These are phyloP conservation scores for Sphagnum tenellum DNA, from an alignment of 225 moss, liverwort and hornwort species.

Conservation along the genomic window DNA sequence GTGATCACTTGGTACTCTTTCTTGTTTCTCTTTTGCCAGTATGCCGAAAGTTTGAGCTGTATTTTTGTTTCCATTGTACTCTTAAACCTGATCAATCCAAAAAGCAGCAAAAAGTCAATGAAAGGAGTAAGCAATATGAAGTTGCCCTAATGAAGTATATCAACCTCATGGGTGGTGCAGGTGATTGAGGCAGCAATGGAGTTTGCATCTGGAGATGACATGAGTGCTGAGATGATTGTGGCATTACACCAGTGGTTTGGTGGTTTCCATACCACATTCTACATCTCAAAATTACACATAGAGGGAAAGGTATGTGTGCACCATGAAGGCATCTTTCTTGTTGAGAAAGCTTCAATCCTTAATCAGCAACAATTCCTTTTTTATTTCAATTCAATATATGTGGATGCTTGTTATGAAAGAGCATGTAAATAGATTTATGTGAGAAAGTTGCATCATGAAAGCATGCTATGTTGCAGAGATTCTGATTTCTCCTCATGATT, in stretches of 20 bases:
- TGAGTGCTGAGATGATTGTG: conserved; percentile 43
- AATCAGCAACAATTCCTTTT: too few relatives aligned
- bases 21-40: too few relatives aligned
- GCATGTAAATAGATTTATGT: too few relatives aligned
- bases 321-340: too few relatives aligned
- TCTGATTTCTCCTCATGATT: background rate
- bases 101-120: too few relatives aligned
- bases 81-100: too few relatives aligned
- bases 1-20: conserved; percentile 30
- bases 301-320: conserved; percentile 29
- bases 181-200: conserved; percentile 42
- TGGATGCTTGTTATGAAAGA: too few relatives aligned
- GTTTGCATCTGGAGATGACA: conserved; percentile 26
- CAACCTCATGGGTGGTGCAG: conserved; percentile 10
- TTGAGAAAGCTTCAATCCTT: too few relatives aligned
- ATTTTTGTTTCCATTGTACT: too few relatives aligned
- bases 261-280: conserved; percentile 30
- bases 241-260: conserved; percentile 8
- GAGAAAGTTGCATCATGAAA: background rate
- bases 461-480: background rate
- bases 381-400: too few relatives aligned
- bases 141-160: background rate
- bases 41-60: too few relatives aligned
- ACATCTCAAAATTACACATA: conserved; percentile 35
- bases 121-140: too few relatives aligned